Conservation (phyloP, 73 alveolate species). For the Durusdinium trenchii region DNA sequence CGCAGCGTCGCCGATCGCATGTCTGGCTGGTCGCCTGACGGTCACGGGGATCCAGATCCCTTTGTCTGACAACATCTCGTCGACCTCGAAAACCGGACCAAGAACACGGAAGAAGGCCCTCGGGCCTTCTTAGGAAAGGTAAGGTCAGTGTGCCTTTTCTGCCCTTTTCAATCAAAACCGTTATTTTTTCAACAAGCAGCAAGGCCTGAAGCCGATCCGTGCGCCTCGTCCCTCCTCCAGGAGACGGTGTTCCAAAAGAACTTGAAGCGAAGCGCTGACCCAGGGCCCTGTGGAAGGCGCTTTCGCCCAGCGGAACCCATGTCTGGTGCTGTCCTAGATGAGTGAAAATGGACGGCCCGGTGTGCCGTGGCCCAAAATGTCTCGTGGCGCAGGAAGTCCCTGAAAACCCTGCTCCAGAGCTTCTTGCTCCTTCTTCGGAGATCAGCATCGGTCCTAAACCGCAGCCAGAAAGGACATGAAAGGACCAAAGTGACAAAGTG, state of each 20-base stretch:
- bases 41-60: slow-evolving; percentile 86
- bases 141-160: background rate
- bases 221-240: slow-evolving; percentile 65
- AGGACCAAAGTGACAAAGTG: too few relatives aligned
- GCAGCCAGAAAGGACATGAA: too few relatives aligned
- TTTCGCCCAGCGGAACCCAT: too few relatives aligned
- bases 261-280: slow-evolving; percentile 92
- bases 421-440: too few relatives aligned
- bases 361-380: too few relatives aligned
- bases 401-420: too few relatives aligned
- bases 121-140: background rate
- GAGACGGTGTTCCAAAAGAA: slow-evolving; percentile 31
- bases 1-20: background rate
- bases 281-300: slow-evolving; percentile 38
- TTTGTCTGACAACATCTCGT: slow-evolving; percentile 41
- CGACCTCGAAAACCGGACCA: background rate
- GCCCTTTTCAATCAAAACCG: background rate
- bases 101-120: background rate
- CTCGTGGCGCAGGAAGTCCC: too few relatives aligned
- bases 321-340: too few relatives aligned
- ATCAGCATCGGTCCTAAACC: too few relatives aligned
- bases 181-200: background rate
- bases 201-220: too few relatives aligned
- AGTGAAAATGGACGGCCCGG: too few relatives aligned
- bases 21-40: slow-evolving; percentile 21